Base-by-base conservation (phyloP, 176 grass and related monocot species). In the Oryza glaberrima region DNA sequence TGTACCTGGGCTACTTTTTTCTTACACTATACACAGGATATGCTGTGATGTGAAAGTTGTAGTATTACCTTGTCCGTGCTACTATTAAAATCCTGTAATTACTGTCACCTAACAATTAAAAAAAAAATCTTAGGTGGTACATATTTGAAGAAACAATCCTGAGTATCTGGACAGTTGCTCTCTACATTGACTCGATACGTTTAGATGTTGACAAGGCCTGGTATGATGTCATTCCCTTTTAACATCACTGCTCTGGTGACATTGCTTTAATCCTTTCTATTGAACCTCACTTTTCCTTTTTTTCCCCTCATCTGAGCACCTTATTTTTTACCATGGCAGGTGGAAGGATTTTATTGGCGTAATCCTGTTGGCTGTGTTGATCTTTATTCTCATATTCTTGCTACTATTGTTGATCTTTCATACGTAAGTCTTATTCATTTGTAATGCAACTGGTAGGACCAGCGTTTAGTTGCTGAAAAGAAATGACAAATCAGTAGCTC, bases 331-430 rank as follows among this genome's bases (percentile, higher is more conserved):
- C 56, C 41, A 63, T 76, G 52, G 74, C 81, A 99, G 97, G 97
- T 99, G 97, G 97, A 92, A 94, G 86, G 84, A 96, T 81, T 94
- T 96, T 90, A 77, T 94, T 91, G 84, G 82, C 44, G 86, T 96
- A 86, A 69, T 96, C 40, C 30, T 94, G 34, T 63, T 99, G 79
- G 94, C 91, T 45, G 47, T 74, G 52, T 88, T 99, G 84, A 90
- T 89, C 35, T 94, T 96, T 92, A 92, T 93, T 80, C 88, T 99
- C 49, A 77, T 92, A 78, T 99, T 99, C 82, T 84, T 99, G 54
- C 69, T 91, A 28, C 56, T 99, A 5, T 34, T 99, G 75, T 81
- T 77, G 67, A 23, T 89, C 32, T 99, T 99, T 74, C 97, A 99
- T 85, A 91, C 86, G 94, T 99, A 92, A 85, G 86, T 69, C 83